These are phyloP conservation scores for Multifurca ochricompacta DNA, from an alignment of 768 basidiomycete species.

Conservation along the genomic window DNA sequence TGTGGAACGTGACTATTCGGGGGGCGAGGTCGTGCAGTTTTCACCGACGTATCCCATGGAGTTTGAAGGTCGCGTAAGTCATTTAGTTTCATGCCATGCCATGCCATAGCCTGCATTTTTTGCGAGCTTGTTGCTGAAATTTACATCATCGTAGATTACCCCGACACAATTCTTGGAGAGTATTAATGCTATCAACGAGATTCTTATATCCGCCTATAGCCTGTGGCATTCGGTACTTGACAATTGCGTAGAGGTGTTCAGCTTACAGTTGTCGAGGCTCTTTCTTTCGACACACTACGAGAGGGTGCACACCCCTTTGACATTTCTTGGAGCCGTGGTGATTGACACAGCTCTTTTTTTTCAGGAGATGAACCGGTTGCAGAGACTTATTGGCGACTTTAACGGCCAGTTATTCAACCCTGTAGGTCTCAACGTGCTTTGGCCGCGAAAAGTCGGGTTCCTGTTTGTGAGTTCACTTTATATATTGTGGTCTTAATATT, in stretches of 20 bases:
- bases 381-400: constrained; percentile 50
- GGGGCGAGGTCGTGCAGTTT: constrained; percentile 89
- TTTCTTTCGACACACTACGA: constrained; percentile 71
- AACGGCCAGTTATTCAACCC: constrained; percentile 79
- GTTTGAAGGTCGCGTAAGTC: constrained; percentile 81
- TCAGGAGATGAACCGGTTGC: constrained; percentile 73
- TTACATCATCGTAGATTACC: constrained; percentile 51
- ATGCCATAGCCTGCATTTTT: neutral
- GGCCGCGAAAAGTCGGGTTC: constrained; percentile 80
- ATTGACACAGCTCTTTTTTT: neutral
- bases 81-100: neutral
- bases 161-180: constrained; percentile 87
- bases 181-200: constrained; percentile 84
- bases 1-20: constrained; percentile 86
- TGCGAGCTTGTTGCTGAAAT: neutral
- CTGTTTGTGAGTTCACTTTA: constrained; percentile 66
- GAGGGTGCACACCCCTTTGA: constrained; percentile 41
- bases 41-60: constrained; percentile 84
- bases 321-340: neutral
- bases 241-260: constrained; percentile 71
- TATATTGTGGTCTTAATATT: neutral
- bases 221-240: constrained; percentile 63
- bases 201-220: constrained; percentile 82
- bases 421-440: constrained; percentile 77
- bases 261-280: constrained; percentile 72